Evolutionary conservation across 1,284 basidiomycete genomes (phyloP).

Genomic region (Trametes polyzona): DNA sequence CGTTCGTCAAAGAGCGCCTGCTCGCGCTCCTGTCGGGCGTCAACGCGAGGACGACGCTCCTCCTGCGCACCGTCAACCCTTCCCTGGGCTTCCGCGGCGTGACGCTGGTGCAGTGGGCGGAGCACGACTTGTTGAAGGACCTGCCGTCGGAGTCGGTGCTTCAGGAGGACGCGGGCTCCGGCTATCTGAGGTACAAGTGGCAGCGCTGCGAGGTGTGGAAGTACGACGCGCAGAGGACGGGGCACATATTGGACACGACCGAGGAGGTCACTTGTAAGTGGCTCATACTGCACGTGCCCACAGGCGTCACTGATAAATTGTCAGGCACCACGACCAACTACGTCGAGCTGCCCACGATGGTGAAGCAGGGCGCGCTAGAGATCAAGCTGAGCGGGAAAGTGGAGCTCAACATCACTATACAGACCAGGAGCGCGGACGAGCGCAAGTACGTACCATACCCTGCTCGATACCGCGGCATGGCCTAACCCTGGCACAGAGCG

Average conservation of each 20-base stretch:
- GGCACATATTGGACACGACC: conserved; percentile 27
- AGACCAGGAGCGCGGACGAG: conserved; percentile 14
- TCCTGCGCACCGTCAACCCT: conserved; percentile 34
- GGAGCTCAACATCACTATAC: conserved; percentile 31
- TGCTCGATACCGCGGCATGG: background rate
- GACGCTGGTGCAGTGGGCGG: conserved; percentile 34
- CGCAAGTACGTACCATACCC: conserved; percentile 26
- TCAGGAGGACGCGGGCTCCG: conserved; percentile 18
- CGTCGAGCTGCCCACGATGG: conserved; percentile 33
- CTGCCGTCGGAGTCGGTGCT: conserved; percentile 31
- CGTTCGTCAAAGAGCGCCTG: conserved; percentile 37
- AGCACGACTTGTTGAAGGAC: conserved; percentile 32
- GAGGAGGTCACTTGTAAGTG: conserved; percentile 34
- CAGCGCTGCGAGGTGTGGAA: conserved; percentile 35
- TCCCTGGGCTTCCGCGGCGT: conserved; percentile 33
- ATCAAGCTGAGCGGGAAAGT: conserved; percentile 36
- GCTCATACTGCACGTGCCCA: background rate
- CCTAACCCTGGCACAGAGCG: conserved; percentile 19
- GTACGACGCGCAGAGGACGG: conserved; percentile 32
- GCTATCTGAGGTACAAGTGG: conserved; percentile 33
- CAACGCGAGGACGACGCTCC: conserved; percentile 38
- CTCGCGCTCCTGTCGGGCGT: conserved; percentile 32
- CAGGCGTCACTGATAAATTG: background rate
- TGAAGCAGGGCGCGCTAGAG: conserved; percentile 29
- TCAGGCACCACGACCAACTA: conserved; percentile 37